Evolutionary conservation across 2,329 filamentous ascomycete genomes (phyloP), one percentile per base, ranked within the genome.

Genomic region (Diaporthe batatas): DNA sequence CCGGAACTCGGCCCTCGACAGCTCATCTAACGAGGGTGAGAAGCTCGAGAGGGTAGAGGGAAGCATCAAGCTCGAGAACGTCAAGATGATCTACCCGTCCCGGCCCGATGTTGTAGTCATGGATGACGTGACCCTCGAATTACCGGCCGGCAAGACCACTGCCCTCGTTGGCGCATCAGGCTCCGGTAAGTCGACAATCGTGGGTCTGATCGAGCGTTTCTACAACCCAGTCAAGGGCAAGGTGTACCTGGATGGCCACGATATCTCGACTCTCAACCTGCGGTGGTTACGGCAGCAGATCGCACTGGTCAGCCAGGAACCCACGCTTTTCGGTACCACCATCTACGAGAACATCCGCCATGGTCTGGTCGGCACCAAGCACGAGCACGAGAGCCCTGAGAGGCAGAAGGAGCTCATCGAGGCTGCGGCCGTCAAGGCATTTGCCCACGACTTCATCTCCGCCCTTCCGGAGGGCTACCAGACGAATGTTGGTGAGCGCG

Each of bases 81-180:
- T 98, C 79, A 96, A 94, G 81, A 95, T 98, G 82, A 96, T 98
- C 77, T 98, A 99, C 78, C 96, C 96, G 5, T 98, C 95, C 7
- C 90, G 96, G 16, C 94, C 95, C 0, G 95, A 98, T 78, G 95
- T 98, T 5, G 90, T 91, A 1, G 93, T 98, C 51, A 96, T 98
- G 91, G 86, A 96, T 54, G 91, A 92, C 75, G 93, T 98, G 72
- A 93, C 86, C 72, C 88, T 99, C 1, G 82, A 88, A 0, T 92
- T 98, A 49, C 94, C 95, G 1, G 93, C 95, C 3, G 95, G 96
- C 25, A 97, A 98, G 84, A 95, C 93, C 23, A 98, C 96, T 2
- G 96, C 96, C 1, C 86, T 99, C 10, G 96, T 99, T 7, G 96
- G 96, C 72, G 94, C 96, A 0, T 98, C 96, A 14, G 96, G 96